Evolutionary conservation across 1,139 yeast genomes (phyloP), one percentile per base, ranked within the genome.

Genomic region (Protomyces inouyei): DNA sequence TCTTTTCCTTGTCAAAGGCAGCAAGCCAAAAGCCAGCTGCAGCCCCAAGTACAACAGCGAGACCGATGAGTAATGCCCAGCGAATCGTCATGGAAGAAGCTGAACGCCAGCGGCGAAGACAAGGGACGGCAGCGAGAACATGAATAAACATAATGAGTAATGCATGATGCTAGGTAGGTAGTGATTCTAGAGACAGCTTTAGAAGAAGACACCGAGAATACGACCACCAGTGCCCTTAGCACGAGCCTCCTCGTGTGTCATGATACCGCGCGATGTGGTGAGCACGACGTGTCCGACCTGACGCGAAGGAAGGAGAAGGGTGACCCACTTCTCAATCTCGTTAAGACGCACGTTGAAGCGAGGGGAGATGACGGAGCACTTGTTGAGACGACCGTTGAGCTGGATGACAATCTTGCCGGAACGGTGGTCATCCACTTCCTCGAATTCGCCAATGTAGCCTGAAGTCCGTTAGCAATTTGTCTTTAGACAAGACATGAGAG

Each of bases 241-340:
- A 86, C 97, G 91, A 75, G 98, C 98, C 84, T 93, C 98, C 83
- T 93, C 98, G 83, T 93, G 98, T 84, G 93, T 98, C 97, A 93
- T 91, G 75, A 93, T 93, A 82, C 98, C 98, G 75, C 98, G 97
- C 75, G 98, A 93, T 74, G 98, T 93, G 79, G 98, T 92, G 77
- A 92, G 85, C 79, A 92, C 88, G 76, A 92, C 92, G 82, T 82
- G 91, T 83, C 98, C 98, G 76, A 92, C 92, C 82, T 92, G 98
- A 87, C 98, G 90, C 71, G 98, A 96, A 77, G 98, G 98, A 77
- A 92, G 84, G 78, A 92, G 86, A 85, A 90, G 91, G 79, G 86
- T 96, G 74, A 96, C 91, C 98, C 98, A 92, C 82, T 89, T 90
- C 83, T 92, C 98, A 75, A 92, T 86, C 77, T 92, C 98, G 76